These are phyloP conservation scores for Guillardia theta DNA, from an alignment of 78 protist genomes.

Conservation along the genomic window DNA sequence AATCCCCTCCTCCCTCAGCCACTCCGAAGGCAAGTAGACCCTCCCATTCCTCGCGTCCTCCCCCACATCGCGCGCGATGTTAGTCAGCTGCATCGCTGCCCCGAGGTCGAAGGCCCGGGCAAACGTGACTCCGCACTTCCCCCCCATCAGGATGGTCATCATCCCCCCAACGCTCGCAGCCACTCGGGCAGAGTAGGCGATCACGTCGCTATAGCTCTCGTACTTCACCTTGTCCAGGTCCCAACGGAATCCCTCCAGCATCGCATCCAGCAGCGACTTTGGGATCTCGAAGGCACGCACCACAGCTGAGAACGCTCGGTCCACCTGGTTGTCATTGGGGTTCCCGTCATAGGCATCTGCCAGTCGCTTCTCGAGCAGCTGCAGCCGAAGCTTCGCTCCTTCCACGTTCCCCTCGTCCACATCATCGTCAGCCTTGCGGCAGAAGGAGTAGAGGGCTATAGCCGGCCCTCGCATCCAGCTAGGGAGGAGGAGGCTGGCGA, in stretches of 20 bases:
- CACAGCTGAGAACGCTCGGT: not conserved
- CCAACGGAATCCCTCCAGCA: conserved; percentile 32
- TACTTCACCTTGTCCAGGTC: not conserved
- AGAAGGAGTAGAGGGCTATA: not conserved
- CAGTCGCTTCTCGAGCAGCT: not conserved
- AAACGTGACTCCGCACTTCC: not conserved
- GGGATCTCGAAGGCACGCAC: conserved; percentile 26
- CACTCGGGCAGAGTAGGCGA: not conserved
- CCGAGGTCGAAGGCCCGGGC: conserved; percentile 19
- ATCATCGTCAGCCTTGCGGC: conserved; percentile 32
- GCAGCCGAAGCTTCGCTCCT: not conserved
- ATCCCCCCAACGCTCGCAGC: conserved; percentile 11
- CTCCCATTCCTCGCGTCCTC: conserved; percentile 30
- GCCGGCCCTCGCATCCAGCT: not conserved
- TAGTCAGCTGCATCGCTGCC: conserved; percentile 25
- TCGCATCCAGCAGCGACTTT: not conserved
- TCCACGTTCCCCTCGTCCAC: not conserved
- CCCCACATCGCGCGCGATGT: not conserved
- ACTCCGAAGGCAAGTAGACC: not conserved
- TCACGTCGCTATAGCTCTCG: not conserved
- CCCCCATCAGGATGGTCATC: conserved; percentile 25
- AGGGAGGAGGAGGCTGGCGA: not conserved
- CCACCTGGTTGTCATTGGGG: not conserved
- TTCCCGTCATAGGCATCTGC: not conserved
- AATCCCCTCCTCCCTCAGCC: not conserved